These are phyloP conservation scores for Cyberlindnera xishuangbannaensis DNA, from an alignment of 805 yeast species.

Conservation along the genomic window DNA sequence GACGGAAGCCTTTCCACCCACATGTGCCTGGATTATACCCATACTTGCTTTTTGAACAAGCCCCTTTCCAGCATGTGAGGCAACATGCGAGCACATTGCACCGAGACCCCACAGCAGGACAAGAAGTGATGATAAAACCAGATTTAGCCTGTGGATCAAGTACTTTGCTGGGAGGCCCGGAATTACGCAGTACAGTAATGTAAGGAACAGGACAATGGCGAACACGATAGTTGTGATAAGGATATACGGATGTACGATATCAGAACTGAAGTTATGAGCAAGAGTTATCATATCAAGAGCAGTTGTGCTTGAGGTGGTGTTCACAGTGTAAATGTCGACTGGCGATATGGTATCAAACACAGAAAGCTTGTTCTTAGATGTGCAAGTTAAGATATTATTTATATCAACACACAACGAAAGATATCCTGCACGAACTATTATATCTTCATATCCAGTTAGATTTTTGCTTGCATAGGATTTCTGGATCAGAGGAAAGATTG, in stretches of 20 bases:
- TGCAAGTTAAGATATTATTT: constrained; percentile 31
- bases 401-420: constrained; percentile 48
- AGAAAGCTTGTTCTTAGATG: constrained; percentile 27
- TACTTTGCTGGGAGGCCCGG: constrained; percentile 44
- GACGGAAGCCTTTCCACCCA: constrained; percentile 48
- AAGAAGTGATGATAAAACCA: constrained; percentile 30
- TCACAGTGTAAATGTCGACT: constrained; percentile 30
- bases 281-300: constrained; percentile 41
- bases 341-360: constrained; percentile 26
- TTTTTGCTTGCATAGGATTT: constrained; percentile 30
- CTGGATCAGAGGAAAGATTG: constrained; percentile 35
- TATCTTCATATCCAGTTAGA: constrained; percentile 30
- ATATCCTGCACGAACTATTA: constrained; percentile 49
- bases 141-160: constrained; percentile 23
- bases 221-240: constrained; percentile 44
- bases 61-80: constrained; percentile 38
- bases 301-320: constrained; percentile 28
- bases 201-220: constrained; percentile 34
- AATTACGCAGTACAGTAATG: constrained; percentile 37
- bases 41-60: constrained; percentile 46
- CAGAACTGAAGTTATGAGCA: constrained; percentile 38
- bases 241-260: constrained; percentile 49
- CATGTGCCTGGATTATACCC: constrained; percentile 37
- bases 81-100: constrained; percentile 58
- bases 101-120: constrained; percentile 58